A percentile compares a stretch with the other conserved stretches of the same genome.
phyloP scores from a whole-genome alignment of 352 stramenopile genomes.

The Pythium oligandrum region DNA sequence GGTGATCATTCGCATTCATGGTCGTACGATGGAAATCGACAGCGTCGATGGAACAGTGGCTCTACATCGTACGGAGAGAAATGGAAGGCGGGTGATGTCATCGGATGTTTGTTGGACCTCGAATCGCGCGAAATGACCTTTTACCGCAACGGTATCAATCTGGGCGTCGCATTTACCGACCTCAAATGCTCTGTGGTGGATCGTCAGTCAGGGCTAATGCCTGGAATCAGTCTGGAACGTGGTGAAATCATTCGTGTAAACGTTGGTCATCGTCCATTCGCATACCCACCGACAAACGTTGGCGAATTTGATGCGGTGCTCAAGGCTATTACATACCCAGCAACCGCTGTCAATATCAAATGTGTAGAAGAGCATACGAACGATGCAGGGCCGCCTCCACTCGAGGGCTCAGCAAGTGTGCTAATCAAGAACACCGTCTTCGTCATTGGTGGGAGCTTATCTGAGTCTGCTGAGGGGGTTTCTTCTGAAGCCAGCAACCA shows the following conservation, averaged over 20 bases:
- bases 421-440: constrained; percentile 63
- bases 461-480: neutral
- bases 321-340: constrained; percentile 41
- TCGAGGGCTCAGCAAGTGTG: constrained; percentile 57
- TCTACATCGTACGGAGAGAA: constrained; percentile 87
- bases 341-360: constrained; percentile 35
- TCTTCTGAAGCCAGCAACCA: constrained; percentile 30
- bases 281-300: constrained; percentile 54
- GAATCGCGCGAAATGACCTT: constrained; percentile 80
- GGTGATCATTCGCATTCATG: constrained; percentile 90
- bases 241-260: constrained; percentile 87
- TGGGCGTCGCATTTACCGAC: constrained; percentile 74
- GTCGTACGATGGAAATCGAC: constrained; percentile 91
- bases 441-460: constrained; percentile 55
- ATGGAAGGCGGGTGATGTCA: constrained; percentile 89
- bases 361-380: constrained; percentile 5
- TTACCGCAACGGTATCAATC: constrained; percentile 83
- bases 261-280: constrained; percentile 75
- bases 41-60: constrained; percentile 89
- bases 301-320: constrained; percentile 66
- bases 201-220: constrained; percentile 67
- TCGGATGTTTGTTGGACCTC: constrained; percentile 88
- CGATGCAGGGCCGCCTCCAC: constrained; percentile 6
- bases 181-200: constrained; percentile 46
- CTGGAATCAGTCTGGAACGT: constrained; percentile 81